Evolutionary conservation across 1,139 yeast species (phyloP).

Genomic region (Yamadazyma friedrichii): DNA sequence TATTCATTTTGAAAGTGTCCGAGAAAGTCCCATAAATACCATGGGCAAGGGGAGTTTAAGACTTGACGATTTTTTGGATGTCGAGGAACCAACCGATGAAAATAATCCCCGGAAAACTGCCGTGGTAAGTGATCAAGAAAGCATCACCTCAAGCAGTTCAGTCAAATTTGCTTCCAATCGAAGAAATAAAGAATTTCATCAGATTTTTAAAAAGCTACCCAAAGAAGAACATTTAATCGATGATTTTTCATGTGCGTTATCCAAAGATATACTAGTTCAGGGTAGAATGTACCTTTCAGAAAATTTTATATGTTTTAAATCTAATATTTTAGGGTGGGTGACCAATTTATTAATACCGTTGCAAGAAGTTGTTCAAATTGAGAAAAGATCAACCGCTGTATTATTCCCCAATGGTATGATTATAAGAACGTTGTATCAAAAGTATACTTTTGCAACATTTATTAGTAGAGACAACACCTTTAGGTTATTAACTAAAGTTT

Average conservation of each 20-base stretch:
- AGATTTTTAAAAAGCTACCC: slow-evolving; percentile 55
- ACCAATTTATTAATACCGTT: slow-evolving; percentile 66
- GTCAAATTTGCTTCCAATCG: slow-evolving; percentile 37
- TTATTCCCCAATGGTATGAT: slow-evolving; percentile 75
- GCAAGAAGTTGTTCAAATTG: slow-evolving; percentile 68
- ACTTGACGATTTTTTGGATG: slow-evolving; percentile 50
- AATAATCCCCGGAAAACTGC: slow-evolving; percentile 1
- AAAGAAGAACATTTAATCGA: slow-evolving; percentile 54
- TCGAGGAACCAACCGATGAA: slow-evolving; percentile 9
- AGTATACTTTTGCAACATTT: slow-evolving; percentile 71
- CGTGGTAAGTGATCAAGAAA: slow-evolving; percentile 9
- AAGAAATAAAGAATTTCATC: slow-evolving; percentile 63
- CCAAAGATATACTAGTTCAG: slow-evolving; percentile 69
- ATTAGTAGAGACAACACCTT: slow-evolving; percentile 66
- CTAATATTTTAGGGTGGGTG: slow-evolving; percentile 73
- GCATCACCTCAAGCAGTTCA: slow-evolving; percentile 15
- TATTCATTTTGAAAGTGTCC: slow-evolving; percentile 57
- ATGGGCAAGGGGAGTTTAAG: slow-evolving; percentile 73
- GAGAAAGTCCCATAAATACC: slow-evolving; percentile 57
- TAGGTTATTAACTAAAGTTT: slow-evolving; percentile 57
- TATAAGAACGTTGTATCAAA: slow-evolving; percentile 67
- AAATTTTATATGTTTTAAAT: slow-evolving; percentile 61
- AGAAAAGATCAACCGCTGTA: slow-evolving; percentile 70
- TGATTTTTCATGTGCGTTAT: slow-evolving; percentile 70
- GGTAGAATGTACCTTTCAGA: slow-evolving; percentile 68